Evolutionary conservation across 805 yeast species (phyloP), one percentile per base, ranked within the genome.

Genomic region (Starmerella kuoi): DNA sequence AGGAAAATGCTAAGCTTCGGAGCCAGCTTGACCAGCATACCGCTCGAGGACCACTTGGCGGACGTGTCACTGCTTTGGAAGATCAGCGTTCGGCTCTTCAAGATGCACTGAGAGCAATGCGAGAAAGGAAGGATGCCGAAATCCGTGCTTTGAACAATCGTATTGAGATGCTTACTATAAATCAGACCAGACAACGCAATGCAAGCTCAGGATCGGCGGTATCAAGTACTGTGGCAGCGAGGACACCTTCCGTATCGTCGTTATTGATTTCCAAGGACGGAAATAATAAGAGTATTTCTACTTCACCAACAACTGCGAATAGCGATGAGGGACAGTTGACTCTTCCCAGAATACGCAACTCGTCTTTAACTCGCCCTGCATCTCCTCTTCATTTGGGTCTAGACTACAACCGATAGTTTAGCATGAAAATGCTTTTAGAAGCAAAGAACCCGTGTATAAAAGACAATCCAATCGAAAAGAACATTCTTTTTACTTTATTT

Each of bases 111-210:
- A 57, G 67, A n/a, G 53, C 67, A 3, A 47, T 64, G 40, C 52
- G 63, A 12, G 66, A 62, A 40, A 58, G 66, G 26, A 61, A 63
- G 39, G 63, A 59, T 41, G 59, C 61, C 19, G 67, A 65, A 41
- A 54, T 57, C 31, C 44, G 53, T 22, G 55, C 56, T 25, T 37
- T 55, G 22, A 48, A 45, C 15, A 56, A 52, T 12, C 55, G 61
- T 14, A 50, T 61, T 20, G 50, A 54, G 31, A 54, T 51, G 38
- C 51, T 59, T 22, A 27, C 32, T 27, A 11, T 24, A 15, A 23
- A 18, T 27, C 37, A 41, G 37, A n/a, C n/a, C n/a, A n/a, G n/a
- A n/a, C 46, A 35, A 35, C 46, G 46, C 26, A 14, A 5, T 2
- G 21, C 20, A 22, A 23, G 38, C 22, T 24, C 38, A 8, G 38